These are phyloP conservation scores for Phytophthora sansomeana DNA, from an alignment of 352 stramenopile species.

Conservation along the genomic window DNA sequence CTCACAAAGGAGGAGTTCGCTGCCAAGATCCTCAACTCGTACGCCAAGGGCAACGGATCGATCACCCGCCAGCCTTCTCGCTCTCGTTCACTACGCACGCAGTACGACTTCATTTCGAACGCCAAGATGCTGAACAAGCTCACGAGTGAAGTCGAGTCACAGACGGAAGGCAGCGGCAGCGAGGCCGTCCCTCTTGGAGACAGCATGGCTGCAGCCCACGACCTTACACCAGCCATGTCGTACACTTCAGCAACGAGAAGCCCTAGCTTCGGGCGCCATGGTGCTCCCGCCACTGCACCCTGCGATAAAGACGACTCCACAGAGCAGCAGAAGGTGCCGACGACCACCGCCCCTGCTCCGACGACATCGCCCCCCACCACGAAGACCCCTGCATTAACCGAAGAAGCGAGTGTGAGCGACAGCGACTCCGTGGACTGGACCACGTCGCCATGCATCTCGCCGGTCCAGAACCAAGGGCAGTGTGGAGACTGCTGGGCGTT, in stretches of 20 bases:
- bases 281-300: not conserved
- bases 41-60: conserved; percentile 20
- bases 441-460: conserved; percentile 31
- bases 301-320: not conserved
- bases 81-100: conserved; percentile 10
- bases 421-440: conserved; percentile 34
- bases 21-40: conserved; percentile 32
- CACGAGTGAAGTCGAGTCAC: not conserved
- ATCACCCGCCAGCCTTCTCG: not conserved
- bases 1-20: conserved; percentile 50
- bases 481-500: conserved; percentile 98
- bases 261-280: not conserved
- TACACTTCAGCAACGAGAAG: not conserved
- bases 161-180: not conserved
- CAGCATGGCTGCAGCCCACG: conserved; percentile 68
- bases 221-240: conserved; percentile 43
- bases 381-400: not conserved
- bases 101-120: conserved; percentile 14
- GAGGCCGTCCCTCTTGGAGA: not conserved
- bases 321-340: not conserved
- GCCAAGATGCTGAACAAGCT: not conserved
- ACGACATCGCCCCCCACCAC: not conserved
- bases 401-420: conserved; percentile 11
- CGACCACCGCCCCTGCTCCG: not conserved
- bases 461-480: conserved; percentile 94